Evolutionary conservation across 1,284 basidiomycete genomes (phyloP).

Genomic region (Stygiomarasmius scandens): DNA sequence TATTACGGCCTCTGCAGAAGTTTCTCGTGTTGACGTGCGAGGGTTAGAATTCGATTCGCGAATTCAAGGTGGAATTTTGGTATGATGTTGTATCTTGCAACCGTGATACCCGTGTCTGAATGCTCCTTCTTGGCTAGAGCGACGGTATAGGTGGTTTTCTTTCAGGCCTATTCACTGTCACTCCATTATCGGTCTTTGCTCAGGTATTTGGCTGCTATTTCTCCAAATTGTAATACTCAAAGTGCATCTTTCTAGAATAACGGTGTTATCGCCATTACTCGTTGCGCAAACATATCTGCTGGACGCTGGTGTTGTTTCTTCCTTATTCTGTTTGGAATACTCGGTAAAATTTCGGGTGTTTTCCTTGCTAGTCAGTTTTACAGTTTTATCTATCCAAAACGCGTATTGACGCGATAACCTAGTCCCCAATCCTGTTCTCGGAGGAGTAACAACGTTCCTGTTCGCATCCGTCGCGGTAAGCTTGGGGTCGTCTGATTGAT

Average conservation of each 20-base stretch:
- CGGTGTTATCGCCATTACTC: constrained; percentile 78
- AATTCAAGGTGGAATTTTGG: constrained; percentile 84
- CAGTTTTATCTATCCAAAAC: neutral
- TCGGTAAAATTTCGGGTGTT: constrained; percentile 81
- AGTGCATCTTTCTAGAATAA: constrained; percentile 65
- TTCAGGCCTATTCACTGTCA: constrained; percentile 79
- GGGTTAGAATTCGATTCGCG: constrained; percentile 78
- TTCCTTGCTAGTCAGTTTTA: constrained; percentile 60
- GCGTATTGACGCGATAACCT: neutral
- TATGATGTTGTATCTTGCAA: constrained; percentile 36
- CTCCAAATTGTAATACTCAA: neutral
- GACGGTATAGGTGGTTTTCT: constrained; percentile 78
- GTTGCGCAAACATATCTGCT: constrained; percentile 74
- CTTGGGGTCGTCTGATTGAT: too few species aligned
- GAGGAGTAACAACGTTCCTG: constrained; percentile 82
- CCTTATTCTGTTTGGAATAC: constrained; percentile 72
- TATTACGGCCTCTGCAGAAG: constrained; percentile 84
- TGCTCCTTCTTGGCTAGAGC: constrained; percentile 38
- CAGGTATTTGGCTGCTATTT: constrained; percentile 43
- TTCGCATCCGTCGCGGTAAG: constrained; percentile 60
- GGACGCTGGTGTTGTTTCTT: constrained; percentile 76
- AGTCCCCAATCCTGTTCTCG: constrained; percentile 79
- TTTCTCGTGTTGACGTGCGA: constrained; percentile 69
- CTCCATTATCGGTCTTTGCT: constrained; percentile 80
- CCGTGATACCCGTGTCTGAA: neutral